These are phyloP conservation scores for Colletotrichum nymphaeae DNA, from an alignment of 2,329 filamentous ascomycete genomes.

Conservation along the genomic window DNA sequence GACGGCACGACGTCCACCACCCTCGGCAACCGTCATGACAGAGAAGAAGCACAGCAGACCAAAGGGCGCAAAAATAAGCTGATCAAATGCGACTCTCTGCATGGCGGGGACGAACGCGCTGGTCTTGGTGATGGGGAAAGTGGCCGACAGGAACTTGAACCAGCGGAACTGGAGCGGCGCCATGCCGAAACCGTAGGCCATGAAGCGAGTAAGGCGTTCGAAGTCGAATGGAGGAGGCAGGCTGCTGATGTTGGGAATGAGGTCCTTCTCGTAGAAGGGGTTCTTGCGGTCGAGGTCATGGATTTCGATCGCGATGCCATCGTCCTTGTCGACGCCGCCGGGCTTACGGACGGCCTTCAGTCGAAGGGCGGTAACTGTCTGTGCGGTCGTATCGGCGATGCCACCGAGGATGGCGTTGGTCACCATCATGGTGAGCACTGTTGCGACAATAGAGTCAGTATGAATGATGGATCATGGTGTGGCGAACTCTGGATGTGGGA, in stretches of 20 bases:
- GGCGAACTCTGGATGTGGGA: not conserved
- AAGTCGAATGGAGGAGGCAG: slow-evolving; percentile 92
- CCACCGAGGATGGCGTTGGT: slow-evolving; percentile 96
- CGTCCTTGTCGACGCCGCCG: slow-evolving; percentile 69
- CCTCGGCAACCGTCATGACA: slow-evolving; percentile 95
- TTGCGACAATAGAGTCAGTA: slow-evolving; percentile 25
- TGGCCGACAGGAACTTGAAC: slow-evolving; percentile 86
- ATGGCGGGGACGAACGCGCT: slow-evolving; percentile 81
- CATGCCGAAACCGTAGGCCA: slow-evolving; percentile 98
- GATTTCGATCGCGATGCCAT: slow-evolving; percentile 86
- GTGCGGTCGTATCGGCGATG: slow-evolving; percentile 95
- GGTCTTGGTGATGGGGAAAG: slow-evolving; percentile 87
- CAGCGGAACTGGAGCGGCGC: slow-evolving; percentile 95
- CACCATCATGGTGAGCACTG: slow-evolving; percentile 98
- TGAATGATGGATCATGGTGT: not conserved
- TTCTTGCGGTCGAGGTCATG: slow-evolving; percentile 88
- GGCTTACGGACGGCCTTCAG: slow-evolving; percentile 73
- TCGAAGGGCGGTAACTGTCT: slow-evolving; percentile 88
- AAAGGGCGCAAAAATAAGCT: slow-evolving; percentile 91
- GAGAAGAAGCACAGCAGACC: slow-evolving; percentile 92
- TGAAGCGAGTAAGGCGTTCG: slow-evolving; percentile 92
- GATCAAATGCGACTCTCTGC: slow-evolving; percentile 92
- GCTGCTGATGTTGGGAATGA: slow-evolving; percentile 71
- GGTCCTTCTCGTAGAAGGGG: slow-evolving; percentile 71
- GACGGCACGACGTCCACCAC: slow-evolving; percentile 84